A percentile compares a stretch with the other conserved stretches of the same genome.
These are phyloP conservation scores for Strobilomyces dryophilus DNA, from an alignment of 768 basidiomycete genomes.

Conservation along the genomic window DNA sequence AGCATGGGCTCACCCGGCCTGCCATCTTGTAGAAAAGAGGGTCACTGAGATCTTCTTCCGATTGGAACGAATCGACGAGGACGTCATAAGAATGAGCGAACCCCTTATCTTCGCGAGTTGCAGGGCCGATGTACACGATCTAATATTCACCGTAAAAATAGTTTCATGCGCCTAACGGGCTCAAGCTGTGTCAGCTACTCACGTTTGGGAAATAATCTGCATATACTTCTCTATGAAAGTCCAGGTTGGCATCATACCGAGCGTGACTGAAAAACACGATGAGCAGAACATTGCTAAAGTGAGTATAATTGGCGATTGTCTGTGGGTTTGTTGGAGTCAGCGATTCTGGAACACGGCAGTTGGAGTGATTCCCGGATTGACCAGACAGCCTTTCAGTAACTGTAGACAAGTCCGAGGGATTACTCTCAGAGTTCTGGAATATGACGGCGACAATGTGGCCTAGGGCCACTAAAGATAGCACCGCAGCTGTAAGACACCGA, in stretches of 20 bases:
- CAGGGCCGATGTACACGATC: conserved; percentile 49
- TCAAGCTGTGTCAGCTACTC: conserved; percentile 8
- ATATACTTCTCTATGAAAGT: conserved; percentile 45
- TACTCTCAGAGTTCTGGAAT: neutral
- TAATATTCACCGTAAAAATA: conserved; percentile 12
- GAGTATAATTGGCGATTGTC: conserved; percentile 27
- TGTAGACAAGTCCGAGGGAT: neutral
- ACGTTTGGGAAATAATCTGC: conserved; percentile 48
- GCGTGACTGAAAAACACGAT: conserved; percentile 51
- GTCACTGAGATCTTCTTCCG: conserved; percentile 39
- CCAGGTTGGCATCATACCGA: conserved; percentile 43
- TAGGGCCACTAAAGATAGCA: neutral
- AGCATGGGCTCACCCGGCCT: conserved; percentile 35
- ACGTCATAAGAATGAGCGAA: conserved; percentile 49
- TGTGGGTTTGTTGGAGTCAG: conserved; percentile 16
- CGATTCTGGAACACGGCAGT: conserved; percentile 17
- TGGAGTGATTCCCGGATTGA: neutral
- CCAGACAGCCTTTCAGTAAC: neutral
- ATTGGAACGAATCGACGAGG: conserved; percentile 43
- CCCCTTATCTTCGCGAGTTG: conserved; percentile 42
- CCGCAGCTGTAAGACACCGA: neutral
- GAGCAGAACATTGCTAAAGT: conserved; percentile 41
- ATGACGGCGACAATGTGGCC: conserved; percentile 5
- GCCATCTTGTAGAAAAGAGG: conserved; percentile 38
- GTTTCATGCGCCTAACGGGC: neutral